Evolutionary conservation across 1,284 basidiomycete species (phyloP), one percentile per base, ranked within the genome.

Genomic region (Malassezia brasiliensis): DNA sequence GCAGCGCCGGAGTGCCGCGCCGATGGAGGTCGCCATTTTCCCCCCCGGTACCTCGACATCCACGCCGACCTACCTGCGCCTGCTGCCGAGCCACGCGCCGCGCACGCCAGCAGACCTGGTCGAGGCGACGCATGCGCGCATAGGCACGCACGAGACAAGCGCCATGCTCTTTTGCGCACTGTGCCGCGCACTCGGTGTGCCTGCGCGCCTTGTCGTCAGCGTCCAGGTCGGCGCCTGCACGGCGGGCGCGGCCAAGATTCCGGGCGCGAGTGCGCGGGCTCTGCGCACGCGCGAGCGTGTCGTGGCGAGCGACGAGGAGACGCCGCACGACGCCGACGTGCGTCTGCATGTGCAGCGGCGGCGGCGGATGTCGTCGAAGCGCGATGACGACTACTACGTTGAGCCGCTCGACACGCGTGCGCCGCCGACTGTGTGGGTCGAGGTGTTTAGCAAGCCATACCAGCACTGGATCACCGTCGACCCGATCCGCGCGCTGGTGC

Each of bases 351-450:
- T 31, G 22, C 14, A 19, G n/a, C 22, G 30, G 22, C 38, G 38
- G 9, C 38, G 38, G 17, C n/a, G 34, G 10, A 32, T n/a, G 34
- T n/a, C 20, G 6, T 15, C 30, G 8, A 19, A 19, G 17, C 30
- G 34, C n/a, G 17, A 31, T 11, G 30, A 17, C 15, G 41, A 41
- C 9, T 61, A 46, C 22, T 56, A 66, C 7, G 61, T 77, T 25
- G 77, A 78, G 38, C 67, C 65, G 0, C 56, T 72, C 22, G 69
- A 74, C 49, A 32, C 65, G 38, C 53, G 58, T 4, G 72, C 70
- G n/a, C 86, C 90, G 1, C 94, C 93, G 0, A 85, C 93, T 2
- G 89, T 91, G 76, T 99, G 93, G 94, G 89, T 88, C 1, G 94
- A 98, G 76, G 88, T 96, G 0, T 99, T 91, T 76, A 91, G 88